Conservation (phyloP, 1,284 basidiomycete genomes). For the Apiotrichum brassicae region DNA sequence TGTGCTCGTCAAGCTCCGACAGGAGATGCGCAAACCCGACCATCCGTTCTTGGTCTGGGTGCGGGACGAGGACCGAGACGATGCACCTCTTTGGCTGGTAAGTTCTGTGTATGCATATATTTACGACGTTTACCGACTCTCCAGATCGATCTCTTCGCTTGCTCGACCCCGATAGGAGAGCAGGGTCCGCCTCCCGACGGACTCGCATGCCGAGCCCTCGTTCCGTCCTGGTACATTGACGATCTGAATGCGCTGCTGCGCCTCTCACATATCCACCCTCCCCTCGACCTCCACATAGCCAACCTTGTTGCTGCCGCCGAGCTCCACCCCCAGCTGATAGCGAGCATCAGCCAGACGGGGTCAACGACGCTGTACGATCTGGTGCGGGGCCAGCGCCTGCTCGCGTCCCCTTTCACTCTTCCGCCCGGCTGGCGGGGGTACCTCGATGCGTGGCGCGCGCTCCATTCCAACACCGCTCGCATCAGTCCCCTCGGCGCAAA, state of each 20-base stretch:
- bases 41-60: constrained; percentile 34
- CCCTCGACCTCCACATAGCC: constrained; percentile 33
- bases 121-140: too few relatives aligned
- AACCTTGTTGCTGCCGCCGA: constrained; percentile 37
- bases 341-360: constrained; percentile 28
- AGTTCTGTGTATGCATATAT: constrained; percentile 7
- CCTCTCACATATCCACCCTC: constrained; percentile 39
- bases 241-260: constrained; percentile 27
- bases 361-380: constrained; percentile 20
- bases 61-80: constrained; percentile 21
- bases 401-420: constrained; percentile 24
- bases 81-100: constrained; percentile 32
- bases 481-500: background rate
- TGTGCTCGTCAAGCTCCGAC: constrained; percentile 25
- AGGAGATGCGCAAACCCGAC: constrained; percentile 1
- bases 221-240: constrained; percentile 25
- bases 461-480: background rate
- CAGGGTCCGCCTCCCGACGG: constrained; percentile 14
- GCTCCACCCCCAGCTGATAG: constrained; percentile 27
- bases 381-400: constrained; percentile 31
- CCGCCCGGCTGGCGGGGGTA: constrained; percentile 21
- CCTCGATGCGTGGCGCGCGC: constrained; percentile 10
- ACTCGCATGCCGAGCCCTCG: constrained; percentile 8
- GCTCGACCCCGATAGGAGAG: constrained; percentile 15
- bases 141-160: constrained; percentile 35